phyloP scores from a whole-genome alignment of 2,329 filamentous ascomycete genomes.

The Monilinia polystroma region DNA sequence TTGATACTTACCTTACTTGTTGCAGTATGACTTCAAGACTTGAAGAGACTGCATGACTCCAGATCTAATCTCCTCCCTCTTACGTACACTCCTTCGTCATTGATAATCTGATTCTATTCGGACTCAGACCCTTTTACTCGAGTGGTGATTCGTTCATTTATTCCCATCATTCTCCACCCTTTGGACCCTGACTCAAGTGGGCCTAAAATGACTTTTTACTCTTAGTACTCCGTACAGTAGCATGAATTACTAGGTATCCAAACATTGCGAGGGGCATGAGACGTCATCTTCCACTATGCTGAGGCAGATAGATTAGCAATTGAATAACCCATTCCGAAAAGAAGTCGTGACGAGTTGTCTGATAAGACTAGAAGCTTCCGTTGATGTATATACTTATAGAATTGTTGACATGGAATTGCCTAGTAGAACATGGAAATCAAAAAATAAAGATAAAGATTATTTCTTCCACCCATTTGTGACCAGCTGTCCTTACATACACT shows the following conservation, averaged over 20 bases:
- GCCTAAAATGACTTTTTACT: not conserved
- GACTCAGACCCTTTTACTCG: not conserved
- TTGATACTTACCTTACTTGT: too few species aligned
- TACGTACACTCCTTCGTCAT: slow-evolving; percentile 14
- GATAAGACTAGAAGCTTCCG: slow-evolving; percentile 12
- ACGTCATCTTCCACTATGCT: slow-evolving; percentile 6
- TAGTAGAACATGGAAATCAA: not conserved
- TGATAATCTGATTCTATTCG: not conserved
- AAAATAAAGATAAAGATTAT: slow-evolving; percentile 1
- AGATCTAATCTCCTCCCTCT: not conserved
- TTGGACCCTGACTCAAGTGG: slow-evolving; percentile 16
- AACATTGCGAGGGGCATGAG: slow-evolving; percentile 3
- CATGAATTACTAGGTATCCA: not conserved
- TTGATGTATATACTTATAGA: not conserved
- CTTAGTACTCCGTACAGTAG: not conserved
- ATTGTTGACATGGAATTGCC: not conserved
- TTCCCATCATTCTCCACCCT: not conserved
- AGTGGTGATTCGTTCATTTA: not conserved
- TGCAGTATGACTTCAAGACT: too few species aligned
- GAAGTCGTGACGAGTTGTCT: slow-evolving; percentile 5
- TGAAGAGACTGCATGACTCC: not conserved
- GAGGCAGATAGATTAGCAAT: not conserved
- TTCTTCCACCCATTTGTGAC: slow-evolving; percentile 1
- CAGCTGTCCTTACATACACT: not conserved
- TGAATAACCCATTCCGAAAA: slow-evolving; percentile 6